These are phyloP conservation scores for Sanguinoderma infundibulare DNA, from an alignment of 1,284 basidiomycete genomes.

Conservation along the genomic window DNA sequence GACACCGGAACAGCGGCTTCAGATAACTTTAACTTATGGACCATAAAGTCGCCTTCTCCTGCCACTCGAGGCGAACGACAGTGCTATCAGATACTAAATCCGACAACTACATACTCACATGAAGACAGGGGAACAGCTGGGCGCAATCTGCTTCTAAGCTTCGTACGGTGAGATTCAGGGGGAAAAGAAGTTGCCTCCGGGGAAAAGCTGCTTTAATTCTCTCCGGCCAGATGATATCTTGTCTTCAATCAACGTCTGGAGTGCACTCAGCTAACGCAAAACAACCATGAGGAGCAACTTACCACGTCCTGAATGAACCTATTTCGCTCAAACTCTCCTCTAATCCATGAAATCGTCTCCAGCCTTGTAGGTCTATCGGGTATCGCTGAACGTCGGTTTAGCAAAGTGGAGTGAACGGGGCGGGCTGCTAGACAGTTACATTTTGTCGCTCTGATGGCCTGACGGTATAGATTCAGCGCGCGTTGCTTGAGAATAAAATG, in stretches of 20 bases:
- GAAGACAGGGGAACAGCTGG: not conserved
- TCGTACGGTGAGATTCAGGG: not conserved
- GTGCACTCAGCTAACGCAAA: not conserved
- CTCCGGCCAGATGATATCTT: conserved; percentile 50
- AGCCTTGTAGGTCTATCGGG: conserved; percentile 59
- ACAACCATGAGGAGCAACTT: conserved; percentile 19
- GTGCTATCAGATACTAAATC: not conserved
- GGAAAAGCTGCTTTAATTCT: conserved; percentile 58
- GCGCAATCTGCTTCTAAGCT: not conserved
- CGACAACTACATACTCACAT: not conserved
- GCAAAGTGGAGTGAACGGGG: conserved; percentile 8
- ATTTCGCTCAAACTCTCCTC: conserved; percentile 71
- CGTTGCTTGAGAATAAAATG: conserved; percentile 74
- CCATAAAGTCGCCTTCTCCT: not conserved
- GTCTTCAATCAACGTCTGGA: conserved; percentile 36
- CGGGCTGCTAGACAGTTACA: conserved; percentile 43
- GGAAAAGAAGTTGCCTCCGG: conserved; percentile 16
- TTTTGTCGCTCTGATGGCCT: conserved; percentile 68
- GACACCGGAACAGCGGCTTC: not conserved
- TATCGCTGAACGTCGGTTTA: conserved; percentile 52
- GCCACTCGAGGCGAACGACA: not conserved
- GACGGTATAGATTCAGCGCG: conserved; percentile 65
- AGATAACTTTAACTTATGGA: not conserved
- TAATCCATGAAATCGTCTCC: conserved; percentile 75
- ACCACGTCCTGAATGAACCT: conserved; percentile 62